Evolutionary conservation across 2,329 filamentous ascomycete species (phyloP).

Genomic region (Moelleriella libera): DNA sequence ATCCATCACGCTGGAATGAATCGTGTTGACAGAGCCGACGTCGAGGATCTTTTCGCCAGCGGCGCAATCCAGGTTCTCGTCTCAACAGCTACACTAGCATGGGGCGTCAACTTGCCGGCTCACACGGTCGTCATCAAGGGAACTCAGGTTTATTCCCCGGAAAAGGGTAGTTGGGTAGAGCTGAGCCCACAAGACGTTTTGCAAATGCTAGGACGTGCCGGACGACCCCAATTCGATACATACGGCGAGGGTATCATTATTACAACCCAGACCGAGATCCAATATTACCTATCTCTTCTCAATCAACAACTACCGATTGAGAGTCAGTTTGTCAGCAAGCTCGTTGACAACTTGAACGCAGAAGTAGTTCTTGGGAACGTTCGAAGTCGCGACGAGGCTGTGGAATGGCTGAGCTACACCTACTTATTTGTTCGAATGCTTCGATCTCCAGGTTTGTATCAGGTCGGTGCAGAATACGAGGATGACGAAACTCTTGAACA

Average conservation of each 20-base stretch:
- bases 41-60: conserved; percentile 86
- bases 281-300: conserved; percentile 91
- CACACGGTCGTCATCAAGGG: conserved; percentile 99
- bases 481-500: conserved; percentile 86
- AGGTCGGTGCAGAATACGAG: conserved; percentile 90
- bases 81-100: conserved; percentile 93
- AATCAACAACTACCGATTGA: conserved; percentile 98
- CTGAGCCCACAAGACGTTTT: conserved; percentile 93
- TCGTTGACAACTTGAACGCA: conserved; percentile 93
- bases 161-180: conserved; percentile 98
- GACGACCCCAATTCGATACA: conserved; percentile 90
- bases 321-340: conserved; percentile 82
- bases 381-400: conserved; percentile 79
- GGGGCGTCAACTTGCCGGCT: conserved; percentile 96
- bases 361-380: conserved; percentile 93
- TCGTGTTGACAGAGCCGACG: conserved; percentile 83
- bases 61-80: conserved; percentile 90
- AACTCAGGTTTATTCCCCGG: conserved; percentile 93
- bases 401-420: conserved; percentile 98
- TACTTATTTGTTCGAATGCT: conserved; percentile 98
- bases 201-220: conserved; percentile 96
- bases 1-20: conserved; percentile 98
- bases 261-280: conserved; percentile 85
- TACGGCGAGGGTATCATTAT: conserved; percentile 99
- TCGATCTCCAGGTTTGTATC: conserved; percentile 84